A percentile compares a stretch with the other conserved stretches of the same genome.
These are phyloP conservation scores for Mixia osmundae DNA, from an alignment of 1,284 basidiomycete species.

Conservation along the genomic window DNA sequence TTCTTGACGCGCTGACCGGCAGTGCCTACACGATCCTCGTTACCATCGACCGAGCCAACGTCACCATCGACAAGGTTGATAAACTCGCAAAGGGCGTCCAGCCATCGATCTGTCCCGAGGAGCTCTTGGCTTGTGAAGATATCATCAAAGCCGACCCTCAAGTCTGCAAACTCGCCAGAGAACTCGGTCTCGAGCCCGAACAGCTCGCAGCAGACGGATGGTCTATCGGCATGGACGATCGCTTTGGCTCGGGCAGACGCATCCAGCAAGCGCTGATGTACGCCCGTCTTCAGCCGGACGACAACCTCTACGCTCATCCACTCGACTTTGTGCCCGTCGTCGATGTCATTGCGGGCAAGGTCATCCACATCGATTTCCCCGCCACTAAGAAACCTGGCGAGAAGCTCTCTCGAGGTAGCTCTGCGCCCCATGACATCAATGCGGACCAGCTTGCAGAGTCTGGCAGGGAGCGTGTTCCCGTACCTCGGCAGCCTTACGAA, in stretches of 20 bases:
- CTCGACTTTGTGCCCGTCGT: constrained; percentile 48
- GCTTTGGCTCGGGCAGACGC: constrained; percentile 36
- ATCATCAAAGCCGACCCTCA: constrained; percentile 38
- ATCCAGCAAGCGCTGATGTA: constrained; percentile 36
- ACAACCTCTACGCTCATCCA: constrained; percentile 35
- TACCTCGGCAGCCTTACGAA: constrained; percentile 37
- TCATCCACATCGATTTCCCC: constrained; percentile 63
- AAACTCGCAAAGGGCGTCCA: constrained; percentile 41
- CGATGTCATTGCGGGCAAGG: constrained; percentile 41
- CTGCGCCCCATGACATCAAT: constrained; percentile 30
- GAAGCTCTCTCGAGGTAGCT: constrained; percentile 25
- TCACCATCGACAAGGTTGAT: constrained; percentile 35
- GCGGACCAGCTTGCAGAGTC: constrained; percentile 29
- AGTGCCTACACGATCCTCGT: constrained; percentile 38
- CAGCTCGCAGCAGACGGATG: constrained; percentile 44
- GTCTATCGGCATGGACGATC: constrained; percentile 56
- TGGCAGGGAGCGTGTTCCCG: constrained; percentile 42
- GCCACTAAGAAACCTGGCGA: constrained; percentile 31
- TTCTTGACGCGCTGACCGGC: constrained; percentile 23
- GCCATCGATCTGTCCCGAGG: constrained; percentile 51
- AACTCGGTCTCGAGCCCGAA: constrained; percentile 48
- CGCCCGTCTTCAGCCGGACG: constrained; percentile 47
- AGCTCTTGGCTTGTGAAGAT: constrained; percentile 42
- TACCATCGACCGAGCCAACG: constrained; percentile 28
- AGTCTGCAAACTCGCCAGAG: constrained; percentile 44